Conservation (phyloP, 2,329 filamentous ascomycete species). For the Claviceps sp. region DNA sequence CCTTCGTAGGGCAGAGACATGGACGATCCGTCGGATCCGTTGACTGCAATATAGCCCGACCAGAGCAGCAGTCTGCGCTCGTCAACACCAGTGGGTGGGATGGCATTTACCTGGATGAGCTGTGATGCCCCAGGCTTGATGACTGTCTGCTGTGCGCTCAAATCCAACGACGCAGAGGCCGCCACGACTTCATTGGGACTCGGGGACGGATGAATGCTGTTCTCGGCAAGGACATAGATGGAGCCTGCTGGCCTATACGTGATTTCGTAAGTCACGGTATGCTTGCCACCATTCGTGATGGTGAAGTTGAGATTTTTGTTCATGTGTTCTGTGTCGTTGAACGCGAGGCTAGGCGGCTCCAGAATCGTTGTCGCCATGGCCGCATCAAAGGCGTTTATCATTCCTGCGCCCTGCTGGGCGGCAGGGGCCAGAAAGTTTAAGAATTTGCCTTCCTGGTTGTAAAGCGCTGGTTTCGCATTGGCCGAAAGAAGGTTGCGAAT, state of each 20-base stretch:
- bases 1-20: conserved; percentile 26
- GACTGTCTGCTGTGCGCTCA: not conserved
- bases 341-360: conserved; percentile 37
- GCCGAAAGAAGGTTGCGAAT: conserved; percentile 30
- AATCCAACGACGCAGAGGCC: conserved; percentile 19
- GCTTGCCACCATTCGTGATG: conserved; percentile 37
- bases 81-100: conserved; percentile 27
- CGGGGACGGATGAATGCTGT: conserved; percentile 17
- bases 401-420: conserved; percentile 36
- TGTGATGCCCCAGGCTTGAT: not conserved
- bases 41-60: conserved; percentile 28
- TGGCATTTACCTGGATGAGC: not conserved
- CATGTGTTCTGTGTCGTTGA: conserved; percentile 38
- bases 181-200: conserved; percentile 28
- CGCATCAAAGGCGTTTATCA: conserved; percentile 37
- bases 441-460: conserved; percentile 23
- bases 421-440: conserved; percentile 31
- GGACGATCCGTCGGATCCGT: conserved; percentile 20
- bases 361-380: conserved; percentile 37
- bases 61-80: conserved; percentile 24
- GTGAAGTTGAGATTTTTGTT: conserved; percentile 28
- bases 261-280: conserved; percentile 35
- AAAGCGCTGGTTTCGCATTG: conserved; percentile 25
- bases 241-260: conserved; percentile 32
- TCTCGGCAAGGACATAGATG: conserved; percentile 29